Base-by-base conservation (phyloP, 2,329 filamentous ascomycete genomes). In the Tolypocladium pustulatum region DNA sequence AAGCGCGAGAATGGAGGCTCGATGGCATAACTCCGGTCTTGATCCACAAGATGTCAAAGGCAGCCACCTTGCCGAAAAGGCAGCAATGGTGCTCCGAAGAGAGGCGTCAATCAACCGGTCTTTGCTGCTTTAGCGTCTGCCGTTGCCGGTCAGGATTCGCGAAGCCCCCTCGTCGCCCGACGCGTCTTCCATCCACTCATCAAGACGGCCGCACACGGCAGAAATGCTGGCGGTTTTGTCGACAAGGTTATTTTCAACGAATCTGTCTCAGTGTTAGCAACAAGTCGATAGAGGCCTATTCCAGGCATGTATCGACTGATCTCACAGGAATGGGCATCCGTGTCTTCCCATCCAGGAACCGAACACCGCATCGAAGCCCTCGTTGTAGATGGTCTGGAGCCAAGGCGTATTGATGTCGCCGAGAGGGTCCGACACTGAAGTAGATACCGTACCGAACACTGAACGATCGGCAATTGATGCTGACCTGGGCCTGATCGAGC, bases 321-420 rank as follows among this genome's bases (percentile, higher is more conserved):
- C 73, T 22, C 65, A 76, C 72, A 73, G 60, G 54, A 76, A 75
- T 17, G 75, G 75, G 59, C 73, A 75, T 57, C 74, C 71, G 54
- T 76, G 71, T 59, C 69, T 69, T 0, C 75, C 73, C 65, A 76
- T 68, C 73, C 73, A 76, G 0, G 72, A 75, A 1, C 74, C 74
- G 62, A 76, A 76, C 0, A 76, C 67, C 3, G 68, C 66, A 54
- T 76, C 73, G 41, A 76, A 77, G 0, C 71, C 70, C 49, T 65
- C 64, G 36, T 66, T 62, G 59, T 73, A 76, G 12, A 76, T 67
- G 10, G 56, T 60, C 15, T 65, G 63, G 3, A 71, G 62, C 66
- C 67, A 70, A 41, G 56, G 55, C 1, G 49, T 61, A 51, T 68
- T 67, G 0, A 54, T 10, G 1, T 61, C 27, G 27, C 27, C 17